Evolutionary conservation across 805 yeast genomes (phyloP).

Genomic region (Yamadazyma tumulicola): DNA sequence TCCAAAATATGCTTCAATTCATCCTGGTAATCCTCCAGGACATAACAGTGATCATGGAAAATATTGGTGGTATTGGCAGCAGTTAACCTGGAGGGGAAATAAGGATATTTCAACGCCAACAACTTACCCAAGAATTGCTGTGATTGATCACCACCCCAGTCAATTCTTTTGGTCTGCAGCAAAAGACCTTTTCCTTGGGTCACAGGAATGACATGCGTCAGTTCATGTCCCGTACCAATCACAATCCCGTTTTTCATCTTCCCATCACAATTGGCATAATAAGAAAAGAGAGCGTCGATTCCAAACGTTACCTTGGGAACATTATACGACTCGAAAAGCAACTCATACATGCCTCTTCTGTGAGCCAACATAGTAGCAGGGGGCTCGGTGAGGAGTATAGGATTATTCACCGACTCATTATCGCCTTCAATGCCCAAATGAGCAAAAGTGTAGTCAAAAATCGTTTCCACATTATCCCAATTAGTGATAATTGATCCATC

Average conservation of each 20-base stretch:
- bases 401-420: slow-evolving; percentile 61
- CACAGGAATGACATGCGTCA: slow-evolving; percentile 81
- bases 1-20: slow-evolving; percentile 60
- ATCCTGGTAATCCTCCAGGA: slow-evolving; percentile 61
- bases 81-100: slow-evolving; percentile 74
- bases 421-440: slow-evolving; percentile 62
- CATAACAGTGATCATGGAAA: slow-evolving; percentile 74
- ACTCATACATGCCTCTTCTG: slow-evolving; percentile 71
- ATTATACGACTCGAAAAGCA: slow-evolving; percentile 79
- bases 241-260: slow-evolving; percentile 55
- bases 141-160: slow-evolving; percentile 87
- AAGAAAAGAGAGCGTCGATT: slow-evolving; percentile 78
- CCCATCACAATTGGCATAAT: slow-evolving; percentile 54
- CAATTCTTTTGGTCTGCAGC: slow-evolving; percentile 71
- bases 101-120: slow-evolving; percentile 81
- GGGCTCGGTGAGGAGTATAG: slow-evolving; percentile 76
- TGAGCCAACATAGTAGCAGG: slow-evolving; percentile 70
- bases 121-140: slow-evolving; percentile 59
- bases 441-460: slow-evolving; percentile 78
- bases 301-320: slow-evolving; percentile 78
- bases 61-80: slow-evolving; percentile 61
- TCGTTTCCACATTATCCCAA: slow-evolving; percentile 86
- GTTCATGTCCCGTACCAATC: slow-evolving; percentile 77
- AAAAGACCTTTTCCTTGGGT: slow-evolving; percentile 63
- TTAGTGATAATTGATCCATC: slow-evolving; percentile 86